phyloP scores from a whole-genome alignment of 768 basidiomycete genomes.

The Rhodotorula paludigena region DNA sequence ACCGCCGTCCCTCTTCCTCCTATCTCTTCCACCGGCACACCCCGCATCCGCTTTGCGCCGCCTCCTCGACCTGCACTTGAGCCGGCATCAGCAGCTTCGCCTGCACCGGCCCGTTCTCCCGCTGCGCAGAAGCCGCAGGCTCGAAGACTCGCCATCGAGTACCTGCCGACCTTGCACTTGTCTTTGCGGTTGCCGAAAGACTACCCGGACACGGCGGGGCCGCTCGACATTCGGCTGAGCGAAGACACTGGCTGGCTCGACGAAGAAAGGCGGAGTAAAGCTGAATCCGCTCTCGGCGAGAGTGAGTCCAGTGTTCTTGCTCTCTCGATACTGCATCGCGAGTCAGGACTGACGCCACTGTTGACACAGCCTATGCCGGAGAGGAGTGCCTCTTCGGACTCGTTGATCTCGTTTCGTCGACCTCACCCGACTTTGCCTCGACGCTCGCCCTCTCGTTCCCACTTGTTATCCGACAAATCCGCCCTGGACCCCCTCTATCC shows the following conservation, averaged over 20 bases:
- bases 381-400: slow-evolving; percentile 28
- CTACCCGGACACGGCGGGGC: slow-evolving; percentile 22
- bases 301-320: slow-evolving; percentile 2
- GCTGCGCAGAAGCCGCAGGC: too few species aligned
- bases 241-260: slow-evolving; percentile 2
- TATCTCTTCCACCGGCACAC: not conserved
- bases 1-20: not conserved
- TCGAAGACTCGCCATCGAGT: not conserved
- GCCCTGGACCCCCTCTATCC: not conserved
- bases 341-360: not conserved
- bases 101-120: not conserved
- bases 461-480: not conserved
- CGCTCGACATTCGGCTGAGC: not conserved
- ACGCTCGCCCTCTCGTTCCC: slow-evolving; percentile 13
- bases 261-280: not conserved
- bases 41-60: slow-evolving; percentile 15
- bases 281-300: not conserved
- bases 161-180: slow-evolving; percentile 18
- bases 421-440: slow-evolving; percentile 4
- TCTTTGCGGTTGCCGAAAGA: not conserved
- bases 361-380: slow-evolving; percentile 14
- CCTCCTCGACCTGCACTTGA: not conserved
- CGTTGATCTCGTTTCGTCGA: slow-evolving; percentile 14
- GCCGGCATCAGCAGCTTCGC: not conserved
- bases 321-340: too few species aligned